These are phyloP conservation scores for Saccharomycopsis javanensis DNA, from an alignment of 805 yeast species.

Conservation along the genomic window DNA sequence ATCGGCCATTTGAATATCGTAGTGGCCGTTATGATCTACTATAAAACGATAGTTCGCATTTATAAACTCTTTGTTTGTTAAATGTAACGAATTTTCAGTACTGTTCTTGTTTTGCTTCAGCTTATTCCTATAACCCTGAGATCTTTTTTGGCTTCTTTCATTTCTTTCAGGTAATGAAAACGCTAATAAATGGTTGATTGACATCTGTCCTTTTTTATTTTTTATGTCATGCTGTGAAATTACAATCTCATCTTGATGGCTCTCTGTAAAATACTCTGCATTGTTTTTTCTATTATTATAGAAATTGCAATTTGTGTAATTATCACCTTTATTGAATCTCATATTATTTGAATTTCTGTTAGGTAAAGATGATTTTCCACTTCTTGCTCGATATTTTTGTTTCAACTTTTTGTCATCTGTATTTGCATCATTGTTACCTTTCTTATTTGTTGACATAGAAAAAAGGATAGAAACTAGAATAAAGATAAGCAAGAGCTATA, in stretches of 20 bases:
- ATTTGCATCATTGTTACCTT: neutral
- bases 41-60: conserved; percentile 81
- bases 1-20: conserved; percentile 49
- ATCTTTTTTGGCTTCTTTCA: conserved; percentile 13
- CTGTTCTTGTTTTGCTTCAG: conserved; percentile 22
- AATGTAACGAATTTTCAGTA: conserved; percentile 32
- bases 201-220: conserved; percentile 22
- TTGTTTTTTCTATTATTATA: neutral
- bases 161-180: conserved; percentile 40
- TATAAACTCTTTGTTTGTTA: conserved; percentile 59
- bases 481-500: too few relatives aligned
- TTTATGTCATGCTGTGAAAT: neutral
- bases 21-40: conserved; percentile 54
- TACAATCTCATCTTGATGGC: conserved; percentile 5
- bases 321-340: neutral
- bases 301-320: neutral
- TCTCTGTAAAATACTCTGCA: neutral
- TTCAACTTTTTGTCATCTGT: neutral
- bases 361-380: neutral
- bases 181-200: conserved; percentile 58
- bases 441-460: neutral
- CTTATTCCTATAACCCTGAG: conserved; percentile 15
- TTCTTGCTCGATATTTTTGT: neutral
- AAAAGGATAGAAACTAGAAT: too few relatives aligned
- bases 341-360: neutral